These are phyloP conservation scores for Musa troglodytarum DNA, from an alignment of 176 grass and related monocot species.

Conservation along the genomic window DNA sequence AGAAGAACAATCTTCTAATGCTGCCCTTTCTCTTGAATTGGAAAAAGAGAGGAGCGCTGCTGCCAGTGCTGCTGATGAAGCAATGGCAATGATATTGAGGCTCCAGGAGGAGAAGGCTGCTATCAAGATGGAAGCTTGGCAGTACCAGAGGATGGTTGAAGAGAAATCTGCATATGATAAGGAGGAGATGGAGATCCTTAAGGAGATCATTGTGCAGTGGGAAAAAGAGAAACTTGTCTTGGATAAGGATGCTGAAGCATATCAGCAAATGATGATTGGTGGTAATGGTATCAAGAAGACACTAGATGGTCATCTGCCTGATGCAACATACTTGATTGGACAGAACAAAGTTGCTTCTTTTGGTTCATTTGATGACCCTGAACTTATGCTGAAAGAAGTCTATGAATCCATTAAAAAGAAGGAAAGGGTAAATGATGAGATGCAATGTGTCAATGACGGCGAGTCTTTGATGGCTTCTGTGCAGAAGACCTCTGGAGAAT, in stretches of 20 bases:
- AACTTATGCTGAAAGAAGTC: slow-evolving; percentile 2
- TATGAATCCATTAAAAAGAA: slow-evolving; percentile 13
- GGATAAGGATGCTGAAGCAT: slow-evolving; percentile 62
- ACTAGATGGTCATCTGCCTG: slow-evolving; percentile 25
- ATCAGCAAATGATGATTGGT: slow-evolving; percentile 37
- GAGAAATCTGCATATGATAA: slow-evolving; percentile 68
- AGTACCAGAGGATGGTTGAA: slow-evolving; percentile 50
- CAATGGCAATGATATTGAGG: slow-evolving; percentile 94
- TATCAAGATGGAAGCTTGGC: slow-evolving; percentile 61
- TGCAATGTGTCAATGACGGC: neutral
- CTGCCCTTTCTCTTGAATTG: slow-evolving; percentile 49
- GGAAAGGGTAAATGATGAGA: neutral
- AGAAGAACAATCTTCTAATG: slow-evolving; percentile 26
- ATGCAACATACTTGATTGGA: neutral
- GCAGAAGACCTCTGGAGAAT: neutral
- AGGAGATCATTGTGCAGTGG: slow-evolving; percentile 63
- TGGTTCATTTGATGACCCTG: slow-evolving; percentile 6
- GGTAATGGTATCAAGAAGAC: neutral
- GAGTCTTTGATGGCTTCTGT: neutral
- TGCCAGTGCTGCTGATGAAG: slow-evolving; percentile 66
- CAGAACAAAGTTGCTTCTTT: neutral
- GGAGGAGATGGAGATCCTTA: slow-evolving; percentile 68
- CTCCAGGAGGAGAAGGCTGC: slow-evolving; percentile 86
- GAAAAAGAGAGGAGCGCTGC: slow-evolving; percentile 84
- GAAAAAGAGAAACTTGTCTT: slow-evolving; percentile 54